These are phyloP conservation scores for Mycocentrospora acerina DNA, from an alignment of 2,329 filamentous ascomycete species.

Conservation along the genomic window DNA sequence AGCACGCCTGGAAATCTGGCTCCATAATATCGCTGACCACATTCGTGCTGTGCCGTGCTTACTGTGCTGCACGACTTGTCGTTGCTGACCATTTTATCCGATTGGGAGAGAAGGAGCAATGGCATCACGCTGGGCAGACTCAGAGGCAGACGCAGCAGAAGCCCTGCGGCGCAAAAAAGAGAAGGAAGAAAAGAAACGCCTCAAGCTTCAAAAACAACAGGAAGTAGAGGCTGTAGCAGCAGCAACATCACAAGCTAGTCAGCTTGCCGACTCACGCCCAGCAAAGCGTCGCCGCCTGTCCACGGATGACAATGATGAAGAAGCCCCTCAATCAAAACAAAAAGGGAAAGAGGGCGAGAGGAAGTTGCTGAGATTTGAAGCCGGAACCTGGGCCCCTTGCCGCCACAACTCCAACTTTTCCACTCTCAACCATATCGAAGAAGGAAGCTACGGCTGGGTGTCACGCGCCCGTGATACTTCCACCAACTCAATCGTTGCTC, in stretches of 20 bases:
- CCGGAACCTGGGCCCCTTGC: conserved; percentile 67
- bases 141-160: conserved; percentile 75
- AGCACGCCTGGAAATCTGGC: too few species aligned
- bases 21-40: too few species aligned
- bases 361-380: conserved; percentile 71
- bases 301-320: conserved; percentile 38
- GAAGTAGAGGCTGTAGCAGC: conserved; percentile 57
- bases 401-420: conserved; percentile 86
- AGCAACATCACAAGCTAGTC: conserved; percentile 2
- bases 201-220: conserved; percentile 79
- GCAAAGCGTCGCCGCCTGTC: conserved; percentile 65
- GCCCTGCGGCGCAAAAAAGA: conserved; percentile 73
- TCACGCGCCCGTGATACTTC: conserved; percentile 74
- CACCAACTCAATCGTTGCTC: conserved; percentile 79
- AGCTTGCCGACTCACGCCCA: conserved; percentile 40
- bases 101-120: conserved; percentile 37
- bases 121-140: conserved; percentile 83
- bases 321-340: conserved; percentile 21
- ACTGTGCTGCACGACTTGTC: too few species aligned
- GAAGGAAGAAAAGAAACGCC: conserved; percentile 85
- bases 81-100: too few species aligned
- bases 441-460: conserved; percentile 95
- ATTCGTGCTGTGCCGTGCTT: too few species aligned
- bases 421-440: conserved; percentile 93
- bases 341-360: conserved; percentile 41